phyloP scores from a whole-genome alignment of 257 asterid species.

The Solanum peruvianum region DNA sequence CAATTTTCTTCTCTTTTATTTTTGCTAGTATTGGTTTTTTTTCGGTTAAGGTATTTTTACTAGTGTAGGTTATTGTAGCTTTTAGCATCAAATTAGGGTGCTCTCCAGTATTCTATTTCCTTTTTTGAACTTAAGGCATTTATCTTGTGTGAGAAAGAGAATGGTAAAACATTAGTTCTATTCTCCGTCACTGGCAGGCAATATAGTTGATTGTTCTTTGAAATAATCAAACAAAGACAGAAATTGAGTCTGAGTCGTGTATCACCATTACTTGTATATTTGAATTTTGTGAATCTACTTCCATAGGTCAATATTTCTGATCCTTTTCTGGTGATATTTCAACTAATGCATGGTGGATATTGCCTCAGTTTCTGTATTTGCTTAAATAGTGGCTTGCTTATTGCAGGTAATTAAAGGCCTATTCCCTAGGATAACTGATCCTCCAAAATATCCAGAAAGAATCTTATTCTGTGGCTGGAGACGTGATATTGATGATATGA shows the following conservation, averaged over 20 bases:
- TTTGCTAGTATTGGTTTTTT: neutral
- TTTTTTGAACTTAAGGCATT: neutral
- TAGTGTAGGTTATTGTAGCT: neutral
- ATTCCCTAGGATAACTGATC: constrained; percentile 58
- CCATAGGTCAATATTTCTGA: neutral
- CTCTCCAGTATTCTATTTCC: neutral
- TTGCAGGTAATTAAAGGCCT: constrained; percentile 58
- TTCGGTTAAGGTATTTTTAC: neutral
- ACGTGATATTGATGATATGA: constrained; percentile 97
- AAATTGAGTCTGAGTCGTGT: neutral
- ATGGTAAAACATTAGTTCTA: neutral
- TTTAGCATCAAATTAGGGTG: neutral
- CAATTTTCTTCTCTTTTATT: constrained; percentile 10
- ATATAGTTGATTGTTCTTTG: neutral
- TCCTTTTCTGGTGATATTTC: neutral
- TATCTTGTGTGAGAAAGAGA: neutral
- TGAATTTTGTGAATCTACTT: neutral
- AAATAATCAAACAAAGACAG: neutral
- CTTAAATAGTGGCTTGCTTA: constrained; percentile 6
- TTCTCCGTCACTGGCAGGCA: neutral
- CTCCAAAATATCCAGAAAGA: constrained; percentile 87
- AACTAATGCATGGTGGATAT: neutral
- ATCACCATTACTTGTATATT: neutral
- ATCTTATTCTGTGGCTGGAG: constrained; percentile 97
- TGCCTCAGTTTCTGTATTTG: constrained; percentile 6